phyloP scores from a whole-genome alignment of 2,329 filamentous ascomycete species.

The Claviceps monticola region DNA sequence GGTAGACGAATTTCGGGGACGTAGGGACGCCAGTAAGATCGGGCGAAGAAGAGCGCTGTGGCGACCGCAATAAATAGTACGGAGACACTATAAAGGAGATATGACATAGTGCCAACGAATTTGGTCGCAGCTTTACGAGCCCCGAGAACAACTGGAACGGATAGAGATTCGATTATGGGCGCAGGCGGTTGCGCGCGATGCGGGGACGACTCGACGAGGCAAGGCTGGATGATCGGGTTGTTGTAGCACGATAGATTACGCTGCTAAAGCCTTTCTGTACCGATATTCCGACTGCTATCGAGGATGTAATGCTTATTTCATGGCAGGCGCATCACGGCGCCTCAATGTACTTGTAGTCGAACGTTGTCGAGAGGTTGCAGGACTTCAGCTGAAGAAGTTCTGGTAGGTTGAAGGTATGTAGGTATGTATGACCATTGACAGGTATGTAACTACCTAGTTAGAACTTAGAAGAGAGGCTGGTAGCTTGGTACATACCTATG shows the following conservation, averaged over 20 bases:
- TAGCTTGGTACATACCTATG: too few species aligned
- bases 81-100: conserved; percentile 65
- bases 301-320: conserved; percentile 3
- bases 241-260: neutral
- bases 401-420: too few species aligned
- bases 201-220: neutral
- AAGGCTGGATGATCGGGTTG: conserved; percentile 1
- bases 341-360: neutral
- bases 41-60: conserved; percentile 70
- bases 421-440: too few species aligned
- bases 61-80: conserved; percentile 57
- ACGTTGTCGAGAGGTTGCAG: neutral
- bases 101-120: conserved; percentile 44
- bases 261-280: neutral
- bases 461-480: too few species aligned
- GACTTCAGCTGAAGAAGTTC: too few species aligned
- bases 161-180: neutral
- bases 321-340: conserved; percentile 3
- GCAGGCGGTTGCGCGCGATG: neutral
- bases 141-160: neutral
- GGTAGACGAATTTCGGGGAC: conserved; percentile 46
- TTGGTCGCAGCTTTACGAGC: neutral
- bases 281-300: neutral
- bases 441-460: too few species aligned
- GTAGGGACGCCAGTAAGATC: conserved; percentile 59